Evolutionary conservation across 345 rosid species (phyloP), one percentile per base, ranked within the genome.

Genomic region (Arabidopsis arenosa): DNA sequence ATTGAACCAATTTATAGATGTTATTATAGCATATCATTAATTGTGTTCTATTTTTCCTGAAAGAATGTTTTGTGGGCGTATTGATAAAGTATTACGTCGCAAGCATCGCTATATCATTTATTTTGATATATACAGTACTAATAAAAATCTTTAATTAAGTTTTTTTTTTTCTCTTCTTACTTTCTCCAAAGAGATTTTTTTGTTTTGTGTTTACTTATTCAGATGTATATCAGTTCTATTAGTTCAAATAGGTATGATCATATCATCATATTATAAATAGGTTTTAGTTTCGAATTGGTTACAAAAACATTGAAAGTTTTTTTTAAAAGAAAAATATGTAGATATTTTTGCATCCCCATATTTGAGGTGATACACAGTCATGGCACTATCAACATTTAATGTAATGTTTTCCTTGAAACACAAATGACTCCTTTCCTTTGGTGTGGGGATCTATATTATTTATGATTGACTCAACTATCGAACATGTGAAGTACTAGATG

Each of bases 401-500:
- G 64, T 76, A 45, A 9, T 44, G 75, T 70, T 76, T 67, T 3
- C n/a, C 39, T 6, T 28, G 21, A 61, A 43, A 54, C 15, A 70
- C 15, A 43, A 26, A 59, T 40, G 3, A 75, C 55, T 60, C 21
- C 21, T 18, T 18, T 1, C 36, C 44, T 26, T 53, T 54, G 32
- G 57, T 68, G 80, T 69, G 75, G 57, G 75, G 69, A 6, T 76
- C 51, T 68, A 32, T 23, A 66, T 28, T 32, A 70, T 45, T 17
- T 77, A 71, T 77, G 68, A 71, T 77, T 47, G 61, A 77, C 9
- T 39, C 65, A 33, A 76, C 13, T 3, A 28, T 39, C 65, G 23
- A 76, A 61, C 75, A 76, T 76, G 80, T 45, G 65, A 61, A 41
- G 26, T 41, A 43, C 57, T 41, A 53, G 48, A 76, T 69, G 75